Conservation (phyloP, 176 grass and related monocot genomes). For the Triticum monococcum region DNA sequence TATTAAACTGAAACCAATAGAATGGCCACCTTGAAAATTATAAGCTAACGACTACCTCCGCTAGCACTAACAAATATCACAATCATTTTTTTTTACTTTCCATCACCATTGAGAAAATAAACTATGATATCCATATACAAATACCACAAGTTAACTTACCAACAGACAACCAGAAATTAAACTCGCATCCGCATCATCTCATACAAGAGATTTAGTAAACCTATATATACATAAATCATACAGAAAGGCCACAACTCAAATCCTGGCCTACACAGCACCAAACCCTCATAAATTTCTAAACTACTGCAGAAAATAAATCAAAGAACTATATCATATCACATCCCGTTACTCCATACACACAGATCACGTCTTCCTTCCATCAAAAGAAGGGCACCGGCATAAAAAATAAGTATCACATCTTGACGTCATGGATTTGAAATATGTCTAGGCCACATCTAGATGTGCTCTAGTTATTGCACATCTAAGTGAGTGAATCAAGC, state of each 20-base stretch:
- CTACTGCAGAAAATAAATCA: neutral
- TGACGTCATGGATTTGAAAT: neutral
- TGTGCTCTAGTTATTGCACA: too few relatives aligned
- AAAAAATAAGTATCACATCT: neutral
- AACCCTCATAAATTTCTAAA: neutral
- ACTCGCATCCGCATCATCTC: neutral
- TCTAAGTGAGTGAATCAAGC: too few relatives aligned
- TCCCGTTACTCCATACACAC: neutral
- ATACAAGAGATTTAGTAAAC: neutral
- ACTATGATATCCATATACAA: slow-evolving; percentile 1
- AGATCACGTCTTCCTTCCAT: neutral
- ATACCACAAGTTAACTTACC: neutral
- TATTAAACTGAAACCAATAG: neutral
- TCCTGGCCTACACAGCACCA: neutral
- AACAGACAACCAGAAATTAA: neutral
- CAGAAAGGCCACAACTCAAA: neutral
- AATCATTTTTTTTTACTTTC: neutral
- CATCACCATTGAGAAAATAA: neutral
- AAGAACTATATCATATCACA: neutral
- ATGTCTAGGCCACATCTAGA: too few relatives aligned
- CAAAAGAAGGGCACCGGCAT: neutral
- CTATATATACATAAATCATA: neutral
- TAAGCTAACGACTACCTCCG: neutral
- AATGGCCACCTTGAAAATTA: neutral
- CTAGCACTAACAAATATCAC: slow-evolving; percentile 24